Conservation (phyloP, 2,329 filamentous ascomycete species). For the Microascus cirrosus region DNA sequence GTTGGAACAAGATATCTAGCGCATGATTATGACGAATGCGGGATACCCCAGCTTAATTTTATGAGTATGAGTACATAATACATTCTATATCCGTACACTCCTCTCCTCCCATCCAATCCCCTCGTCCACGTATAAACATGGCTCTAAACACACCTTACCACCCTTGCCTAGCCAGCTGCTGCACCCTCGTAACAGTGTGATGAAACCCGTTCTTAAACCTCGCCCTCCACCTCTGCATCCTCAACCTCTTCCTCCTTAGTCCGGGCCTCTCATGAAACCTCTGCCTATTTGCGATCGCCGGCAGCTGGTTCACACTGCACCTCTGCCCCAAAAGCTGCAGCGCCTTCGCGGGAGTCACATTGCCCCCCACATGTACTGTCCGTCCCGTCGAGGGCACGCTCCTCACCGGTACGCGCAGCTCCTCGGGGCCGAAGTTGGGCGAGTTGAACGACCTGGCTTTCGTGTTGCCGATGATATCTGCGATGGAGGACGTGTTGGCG, state of each 20-base stretch:
- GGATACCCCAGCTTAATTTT: not conserved
- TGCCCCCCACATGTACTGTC: conserved; percentile 27
- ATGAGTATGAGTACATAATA: not conserved
- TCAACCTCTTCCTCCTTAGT: conserved; percentile 65
- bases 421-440: conserved; percentile 15
- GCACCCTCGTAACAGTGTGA: conserved; percentile 51
- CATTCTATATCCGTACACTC: conserved; percentile 4
- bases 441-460: conserved; percentile 22
- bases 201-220: conserved; percentile 61
- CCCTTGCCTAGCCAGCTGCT: conserved; percentile 63
- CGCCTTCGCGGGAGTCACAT: conserved; percentile 31
- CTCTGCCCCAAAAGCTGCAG: conserved; percentile 28
- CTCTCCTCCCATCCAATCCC: not conserved
- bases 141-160: conserved; percentile 41
- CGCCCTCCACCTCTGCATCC: conserved; percentile 55
- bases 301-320: conserved; percentile 43
- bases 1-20: conserved; percentile 14
- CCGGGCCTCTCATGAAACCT: conserved; percentile 65
- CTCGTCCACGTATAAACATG: not conserved
- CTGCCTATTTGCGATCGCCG: conserved; percentile 44
- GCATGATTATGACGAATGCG: not conserved
- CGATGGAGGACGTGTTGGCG: conserved; percentile 6
- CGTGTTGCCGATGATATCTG: conserved; percentile 14
- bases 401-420: conserved; percentile 19
- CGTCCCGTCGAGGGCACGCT: conserved; percentile 31